Conservation (phyloP, 805 yeast genomes). For the Hanseniaspora lachancei region DNA sequence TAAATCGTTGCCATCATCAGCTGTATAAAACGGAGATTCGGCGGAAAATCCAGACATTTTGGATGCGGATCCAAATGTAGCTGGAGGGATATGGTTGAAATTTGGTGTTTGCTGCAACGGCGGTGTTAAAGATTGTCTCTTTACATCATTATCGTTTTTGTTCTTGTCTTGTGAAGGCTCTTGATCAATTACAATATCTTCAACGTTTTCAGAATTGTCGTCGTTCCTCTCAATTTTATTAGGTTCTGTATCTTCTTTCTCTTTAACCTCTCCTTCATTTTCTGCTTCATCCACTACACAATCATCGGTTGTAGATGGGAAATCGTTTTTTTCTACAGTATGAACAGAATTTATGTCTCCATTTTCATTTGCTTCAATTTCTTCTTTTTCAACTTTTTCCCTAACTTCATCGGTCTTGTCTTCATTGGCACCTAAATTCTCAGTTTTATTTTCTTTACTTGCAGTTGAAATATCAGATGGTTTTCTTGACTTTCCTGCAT, state of each 20-base stretch:
- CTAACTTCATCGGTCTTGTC: not conserved
- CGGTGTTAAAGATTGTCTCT: not conserved
- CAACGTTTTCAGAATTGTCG: not conserved
- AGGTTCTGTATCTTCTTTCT: not conserved
- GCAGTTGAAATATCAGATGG: not conserved
- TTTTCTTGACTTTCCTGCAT: slow-evolving; percentile 7
- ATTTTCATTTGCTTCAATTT: not conserved
- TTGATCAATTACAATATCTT: not conserved
- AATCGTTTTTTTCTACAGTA: not conserved
- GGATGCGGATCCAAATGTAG: not conserved
- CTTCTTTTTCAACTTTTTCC: not conserved
- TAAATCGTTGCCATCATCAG: not conserved
- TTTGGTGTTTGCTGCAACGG: not conserved
- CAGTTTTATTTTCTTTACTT: not conserved
- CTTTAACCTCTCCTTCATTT: not conserved
- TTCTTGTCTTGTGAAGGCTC: slow-evolving; percentile 17
- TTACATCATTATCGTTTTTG: slow-evolving; percentile 4
- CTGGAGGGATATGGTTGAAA: not conserved
- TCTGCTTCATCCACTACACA: not conserved
- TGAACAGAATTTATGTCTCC: not conserved
- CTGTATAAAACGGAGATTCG: not conserved
- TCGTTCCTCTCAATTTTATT: not conserved
- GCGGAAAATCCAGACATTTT: not conserved
- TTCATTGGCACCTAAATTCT: not conserved
- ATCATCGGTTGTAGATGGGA: not conserved